Evolutionary conservation across 805 yeast species (phyloP).

Genomic region (Metschnikowia chrysomelidarum): DNA sequence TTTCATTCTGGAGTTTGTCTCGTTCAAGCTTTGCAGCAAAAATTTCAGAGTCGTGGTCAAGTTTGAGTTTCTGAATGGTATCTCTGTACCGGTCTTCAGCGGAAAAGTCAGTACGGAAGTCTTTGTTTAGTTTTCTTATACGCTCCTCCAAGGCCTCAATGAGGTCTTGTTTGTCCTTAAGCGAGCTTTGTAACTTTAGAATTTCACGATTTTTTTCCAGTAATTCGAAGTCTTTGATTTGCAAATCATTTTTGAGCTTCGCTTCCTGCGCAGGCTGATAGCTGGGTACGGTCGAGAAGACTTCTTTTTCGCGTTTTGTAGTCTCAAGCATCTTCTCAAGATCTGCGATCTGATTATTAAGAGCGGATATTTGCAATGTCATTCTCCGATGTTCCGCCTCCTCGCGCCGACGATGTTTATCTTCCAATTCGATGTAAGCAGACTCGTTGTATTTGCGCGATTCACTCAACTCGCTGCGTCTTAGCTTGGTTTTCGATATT

Average conservation of each 20-base stretch:
- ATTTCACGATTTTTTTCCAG: slow-evolving; percentile 21
- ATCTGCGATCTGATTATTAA: slow-evolving; percentile 35
- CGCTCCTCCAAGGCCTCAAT: slow-evolving; percentile 32
- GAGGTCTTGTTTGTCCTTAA: slow-evolving; percentile 37
- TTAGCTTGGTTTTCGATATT: slow-evolving; percentile 17
- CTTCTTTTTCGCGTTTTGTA: slow-evolving; percentile 22
- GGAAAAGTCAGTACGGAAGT: slow-evolving; percentile 5
- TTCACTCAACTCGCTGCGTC: slow-evolving; percentile 15
- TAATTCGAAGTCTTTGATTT: slow-evolving; percentile 18
- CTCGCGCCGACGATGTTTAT: slow-evolving; percentile 19
- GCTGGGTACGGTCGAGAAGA: slow-evolving; percentile 11
- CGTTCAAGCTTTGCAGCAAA: slow-evolving; percentile 38
- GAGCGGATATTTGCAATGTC: slow-evolving; percentile 30
- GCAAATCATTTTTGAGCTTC: slow-evolving; percentile 19
- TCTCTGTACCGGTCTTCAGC: slow-evolving; percentile 17
- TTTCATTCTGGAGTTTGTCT: slow-evolving; percentile 33
- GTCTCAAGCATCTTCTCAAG: slow-evolving; percentile 36
- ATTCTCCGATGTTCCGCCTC: slow-evolving; percentile 24
- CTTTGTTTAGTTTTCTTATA: slow-evolving; percentile 30
- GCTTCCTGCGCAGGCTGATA: slow-evolving; percentile 7
- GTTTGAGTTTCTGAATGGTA: slow-evolving; percentile 24
- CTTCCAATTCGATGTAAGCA: slow-evolving; percentile 24
- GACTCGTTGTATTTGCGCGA: slow-evolving; percentile 20
- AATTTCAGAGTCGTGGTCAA: slow-evolving; percentile 38
- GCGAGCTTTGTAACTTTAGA: slow-evolving; percentile 16